These are phyloP conservation scores for Colletotrichum acutatum DNA, from an alignment of 2,329 filamentous ascomycete genomes.

Conservation along the genomic window DNA sequence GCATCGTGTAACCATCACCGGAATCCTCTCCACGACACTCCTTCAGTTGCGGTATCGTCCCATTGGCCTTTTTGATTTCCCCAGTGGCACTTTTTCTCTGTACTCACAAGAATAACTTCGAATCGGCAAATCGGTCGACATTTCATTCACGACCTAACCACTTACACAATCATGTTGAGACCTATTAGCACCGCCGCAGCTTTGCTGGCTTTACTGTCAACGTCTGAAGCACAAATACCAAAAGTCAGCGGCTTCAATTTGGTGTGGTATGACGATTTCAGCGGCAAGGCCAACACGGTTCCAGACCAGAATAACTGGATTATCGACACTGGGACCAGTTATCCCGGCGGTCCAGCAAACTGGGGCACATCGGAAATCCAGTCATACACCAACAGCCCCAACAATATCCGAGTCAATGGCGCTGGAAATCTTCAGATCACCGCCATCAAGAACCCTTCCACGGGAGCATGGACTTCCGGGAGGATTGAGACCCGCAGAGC, in stretches of 20 bases:
- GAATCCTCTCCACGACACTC: not conserved
- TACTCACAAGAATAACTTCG: not conserved
- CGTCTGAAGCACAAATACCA: slow-evolving; percentile 11
- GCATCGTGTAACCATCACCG: not conserved
- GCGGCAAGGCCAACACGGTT: slow-evolving; percentile 46
- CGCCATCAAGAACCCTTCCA: slow-evolving; percentile 50
- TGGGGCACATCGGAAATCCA: slow-evolving; percentile 62
- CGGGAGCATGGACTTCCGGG: slow-evolving; percentile 54
- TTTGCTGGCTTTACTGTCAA: not conserved
- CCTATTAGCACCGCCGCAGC: not conserved
- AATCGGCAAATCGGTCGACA: not conserved
- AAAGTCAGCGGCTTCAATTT: slow-evolving; percentile 45
- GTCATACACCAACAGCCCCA: slow-evolving; percentile 53
- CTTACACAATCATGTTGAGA: not conserved
- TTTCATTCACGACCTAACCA: not conserved
- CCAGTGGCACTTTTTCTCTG: not conserved
- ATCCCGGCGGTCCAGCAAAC: slow-evolving; percentile 54
- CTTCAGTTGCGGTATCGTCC: not conserved
- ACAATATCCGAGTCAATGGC: slow-evolving; percentile 61
- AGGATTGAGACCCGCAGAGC: slow-evolving; percentile 52
- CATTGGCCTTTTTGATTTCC: not conserved
- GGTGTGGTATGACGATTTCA: slow-evolving; percentile 57
- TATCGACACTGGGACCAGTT: slow-evolving; percentile 53
- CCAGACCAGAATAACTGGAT: slow-evolving; percentile 57
- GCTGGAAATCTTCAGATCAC: slow-evolving; percentile 56